Evolutionary conservation across 108 stramenopile genomes (phyloP), one percentile per base, ranked within the genome.

Genomic region (Bacterosira constricta): DNA sequence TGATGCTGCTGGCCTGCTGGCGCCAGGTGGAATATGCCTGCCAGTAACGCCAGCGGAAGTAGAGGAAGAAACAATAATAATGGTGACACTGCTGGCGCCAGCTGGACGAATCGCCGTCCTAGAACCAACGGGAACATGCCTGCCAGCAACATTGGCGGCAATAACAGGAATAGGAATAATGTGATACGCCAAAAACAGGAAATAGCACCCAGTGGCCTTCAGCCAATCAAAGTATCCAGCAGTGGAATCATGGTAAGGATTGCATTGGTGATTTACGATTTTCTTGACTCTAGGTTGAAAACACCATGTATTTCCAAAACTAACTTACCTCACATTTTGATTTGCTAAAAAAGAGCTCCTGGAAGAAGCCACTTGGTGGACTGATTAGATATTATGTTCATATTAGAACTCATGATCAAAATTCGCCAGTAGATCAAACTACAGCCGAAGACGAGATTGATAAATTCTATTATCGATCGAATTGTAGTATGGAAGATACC

Each of bases 361-460:
- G 74, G 74, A 75, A 69, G 34, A 47, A 69, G 35, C 25, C 39
- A 4, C 59, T 75, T 13, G 74, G 74, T n/a, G 42, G 37, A 25
- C 21, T 75, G 31, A 69, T 75, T 11, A 38, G 74, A 21, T 75
- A 70, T 26, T 69, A 75, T 13, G 74, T 70, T 9, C 44, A 59
- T 38, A 31, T 32, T 29, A 18, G 66, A 15, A 59, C 29, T 2
- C 31, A 18, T 25, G 54, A 37, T 21, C 27, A 25, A 35, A 26
- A 17, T 8, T 36, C 18, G 18, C 39, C 17, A 0, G 27, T 27
- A 6, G 29, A 62, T 37, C 68, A 61, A 51, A 53, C 38, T 35
- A 34, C 25, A 12, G 74, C 68, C 44, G 67, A 75, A 65, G 26
- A 41, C 32, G 76, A 77, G 65, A 39, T 77, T 25, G 76, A 77